Evolutionary conservation across 208 protist genomes (phyloP).

Genomic region (Acanthamoeba royreba): DNA sequence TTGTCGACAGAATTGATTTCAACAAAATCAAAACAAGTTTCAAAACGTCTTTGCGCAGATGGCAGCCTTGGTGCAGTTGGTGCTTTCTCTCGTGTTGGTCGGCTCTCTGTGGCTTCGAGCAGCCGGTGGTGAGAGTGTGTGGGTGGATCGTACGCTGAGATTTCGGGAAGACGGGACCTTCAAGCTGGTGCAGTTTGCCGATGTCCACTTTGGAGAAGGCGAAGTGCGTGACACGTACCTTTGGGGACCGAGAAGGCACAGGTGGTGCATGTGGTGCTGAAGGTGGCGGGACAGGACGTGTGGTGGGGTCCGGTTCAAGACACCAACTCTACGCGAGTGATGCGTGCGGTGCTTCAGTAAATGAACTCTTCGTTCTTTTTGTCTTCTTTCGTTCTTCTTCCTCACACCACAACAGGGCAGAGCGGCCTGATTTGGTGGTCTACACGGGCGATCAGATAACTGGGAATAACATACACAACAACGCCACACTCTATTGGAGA

Average conservation of each 20-base stretch:
- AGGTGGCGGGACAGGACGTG: neutral
- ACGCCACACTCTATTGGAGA: conserved; percentile 55
- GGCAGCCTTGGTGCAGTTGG: too few relatives aligned
- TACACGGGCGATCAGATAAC: conserved; percentile 64
- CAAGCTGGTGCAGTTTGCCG: conserved; percentile 59
- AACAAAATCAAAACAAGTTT: too few relatives aligned
- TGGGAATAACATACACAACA: conserved; percentile 61
- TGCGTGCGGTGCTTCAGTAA: neutral
- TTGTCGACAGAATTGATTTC: too few relatives aligned
- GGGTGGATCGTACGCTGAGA: neutral
- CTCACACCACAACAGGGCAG: neutral
- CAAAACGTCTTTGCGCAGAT: too few relatives aligned
- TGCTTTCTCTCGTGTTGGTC: neutral
- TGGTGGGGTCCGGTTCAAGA: conserved; percentile 55
- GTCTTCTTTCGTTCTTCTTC: neutral
- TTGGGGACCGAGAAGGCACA: neutral
- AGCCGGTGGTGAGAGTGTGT: neutral
- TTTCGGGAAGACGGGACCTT: conserved; percentile 48
- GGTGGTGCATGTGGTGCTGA: too few relatives aligned
- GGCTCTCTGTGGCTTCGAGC: neutral
- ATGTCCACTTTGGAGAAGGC: conserved; percentile 65
- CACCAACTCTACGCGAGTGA: neutral
- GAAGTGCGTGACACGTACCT: neutral
- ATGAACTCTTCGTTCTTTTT: neutral
- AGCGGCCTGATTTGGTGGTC: conserved; percentile 56